phyloP scores from a whole-genome alignment of 2,329 filamentous ascomycete genomes.

The Annulohypoxylon truncatum region DNA sequence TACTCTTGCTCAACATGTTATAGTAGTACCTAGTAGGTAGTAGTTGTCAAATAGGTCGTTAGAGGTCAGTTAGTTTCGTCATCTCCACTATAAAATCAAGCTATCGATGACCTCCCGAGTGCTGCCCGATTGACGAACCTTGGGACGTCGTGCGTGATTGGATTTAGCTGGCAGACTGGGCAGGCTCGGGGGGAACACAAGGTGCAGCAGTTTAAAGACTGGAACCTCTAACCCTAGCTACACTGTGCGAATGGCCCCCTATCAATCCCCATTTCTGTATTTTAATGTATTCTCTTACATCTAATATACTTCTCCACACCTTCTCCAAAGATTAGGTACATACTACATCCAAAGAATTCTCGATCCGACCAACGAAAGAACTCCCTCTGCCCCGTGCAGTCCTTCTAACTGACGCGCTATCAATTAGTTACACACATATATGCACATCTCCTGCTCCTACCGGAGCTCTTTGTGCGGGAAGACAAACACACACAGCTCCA shows the following conservation, averaged over 20 bases:
- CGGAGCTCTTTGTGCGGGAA: conserved; percentile 33
- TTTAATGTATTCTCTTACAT: conserved; percentile 18
- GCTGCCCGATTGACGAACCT: conserved; percentile 6
- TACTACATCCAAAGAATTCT: conserved; percentile 21
- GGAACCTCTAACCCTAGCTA: not conserved
- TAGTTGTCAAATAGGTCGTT: not conserved
- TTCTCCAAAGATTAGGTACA: conserved; percentile 37
- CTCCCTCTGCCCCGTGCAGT: conserved; percentile 2
- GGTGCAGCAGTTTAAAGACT: not conserved
- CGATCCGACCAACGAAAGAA: conserved; percentile 27
- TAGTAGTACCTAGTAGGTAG: too few relatives aligned
- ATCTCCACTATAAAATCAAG: not conserved
- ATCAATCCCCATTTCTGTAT: conserved; percentile 6
- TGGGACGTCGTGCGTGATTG: conserved; percentile 14
- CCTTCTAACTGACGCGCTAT: conserved; percentile 20
- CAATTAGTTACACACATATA: conserved; percentile 27
- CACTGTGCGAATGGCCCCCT: conserved; percentile 17
- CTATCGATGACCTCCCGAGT: not conserved
- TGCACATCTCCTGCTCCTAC: conserved; percentile 19
- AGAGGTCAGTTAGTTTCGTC: not conserved
- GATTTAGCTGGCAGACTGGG: not conserved
- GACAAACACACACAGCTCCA: conserved; percentile 8
- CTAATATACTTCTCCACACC: conserved; percentile 26
- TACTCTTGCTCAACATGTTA: not conserved
- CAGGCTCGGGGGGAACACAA: not conserved